phyloP scores from a whole-genome alignment of 108 stramenopile species.

The Nannochloropsis oceanica region DNA sequence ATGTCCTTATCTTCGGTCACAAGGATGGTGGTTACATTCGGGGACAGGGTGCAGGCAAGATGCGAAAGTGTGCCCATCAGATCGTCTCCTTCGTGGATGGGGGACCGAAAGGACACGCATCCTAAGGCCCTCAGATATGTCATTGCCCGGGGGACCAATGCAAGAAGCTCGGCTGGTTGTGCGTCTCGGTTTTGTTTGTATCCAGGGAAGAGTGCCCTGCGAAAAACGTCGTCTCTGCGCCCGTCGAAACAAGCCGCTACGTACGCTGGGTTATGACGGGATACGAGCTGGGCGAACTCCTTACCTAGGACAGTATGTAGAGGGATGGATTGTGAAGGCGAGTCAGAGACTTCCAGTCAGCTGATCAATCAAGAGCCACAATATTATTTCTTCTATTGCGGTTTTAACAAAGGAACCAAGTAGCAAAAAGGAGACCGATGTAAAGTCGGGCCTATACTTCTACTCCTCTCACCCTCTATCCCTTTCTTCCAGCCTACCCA shows the following conservation, averaged over 20 bases:
- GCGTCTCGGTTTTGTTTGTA: not conserved
- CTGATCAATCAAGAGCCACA: too few species aligned
- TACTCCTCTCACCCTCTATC: too few species aligned
- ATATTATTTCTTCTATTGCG: too few species aligned
- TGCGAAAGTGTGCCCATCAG: not conserved
- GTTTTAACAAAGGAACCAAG: too few species aligned
- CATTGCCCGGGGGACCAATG: not conserved
- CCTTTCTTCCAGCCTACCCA: too few species aligned
- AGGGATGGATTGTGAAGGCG: too few species aligned
- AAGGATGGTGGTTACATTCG: not conserved
- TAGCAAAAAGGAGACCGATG: too few species aligned
- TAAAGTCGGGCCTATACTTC: too few species aligned
- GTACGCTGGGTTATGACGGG: not conserved
- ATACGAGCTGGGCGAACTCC: not conserved
- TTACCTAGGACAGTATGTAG: not conserved
- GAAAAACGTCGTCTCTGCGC: not conserved
- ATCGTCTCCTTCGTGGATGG: not conserved
- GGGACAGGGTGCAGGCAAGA: not conserved
- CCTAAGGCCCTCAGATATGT: not conserved
- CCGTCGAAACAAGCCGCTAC: not conserved
- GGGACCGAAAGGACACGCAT: not conserved
- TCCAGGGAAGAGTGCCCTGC: not conserved
- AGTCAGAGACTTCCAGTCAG: too few species aligned
- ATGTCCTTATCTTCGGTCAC: not conserved
- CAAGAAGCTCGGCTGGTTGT: not conserved